phyloP scores from a whole-genome alignment of 371 early-diverging fungal species.

The Choanephora cucurbitarum region DNA sequence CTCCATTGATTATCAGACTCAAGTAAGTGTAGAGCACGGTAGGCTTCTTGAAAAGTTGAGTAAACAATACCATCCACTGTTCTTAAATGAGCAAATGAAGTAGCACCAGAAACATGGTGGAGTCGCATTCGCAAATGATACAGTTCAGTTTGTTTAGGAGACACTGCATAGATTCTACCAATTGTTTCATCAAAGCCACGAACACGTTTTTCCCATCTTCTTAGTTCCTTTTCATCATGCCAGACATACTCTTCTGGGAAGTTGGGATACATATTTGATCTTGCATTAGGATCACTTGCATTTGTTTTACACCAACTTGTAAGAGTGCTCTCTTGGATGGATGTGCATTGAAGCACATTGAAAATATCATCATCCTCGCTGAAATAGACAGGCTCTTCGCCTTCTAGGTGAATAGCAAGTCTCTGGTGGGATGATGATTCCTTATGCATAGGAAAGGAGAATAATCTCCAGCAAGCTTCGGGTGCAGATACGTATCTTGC shows the following conservation, averaged over 20 bases:
- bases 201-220: slow-evolving; percentile 5
- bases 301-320: too few relatives aligned
- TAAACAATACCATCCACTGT: too few relatives aligned
- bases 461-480: too few relatives aligned
- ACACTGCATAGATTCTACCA: slow-evolving; percentile 23
- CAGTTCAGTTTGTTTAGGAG: slow-evolving; percentile 22
- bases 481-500: too few relatives aligned
- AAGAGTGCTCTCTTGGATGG: too few relatives aligned
- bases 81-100: too few relatives aligned
- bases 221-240: background rate
- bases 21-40: too few relatives aligned
- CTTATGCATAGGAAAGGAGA: too few relatives aligned
- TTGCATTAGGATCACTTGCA: background rate
- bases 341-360: background rate
- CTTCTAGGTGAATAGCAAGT: too few relatives aligned
- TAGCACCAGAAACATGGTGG: slow-evolving; percentile 10
- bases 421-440: too few relatives aligned
- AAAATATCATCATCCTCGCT: background rate
- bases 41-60: too few relatives aligned
- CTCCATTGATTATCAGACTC: slow-evolving; percentile 16
- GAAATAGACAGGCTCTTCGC: too few relatives aligned
- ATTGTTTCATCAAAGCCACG: background rate
- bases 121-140: slow-evolving; percentile 21
- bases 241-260: slow-evolving; percentile 19
- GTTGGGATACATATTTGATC: slow-evolving; percentile 13